These are phyloP conservation scores for Nicotiana rustica DNA, from an alignment of 305 asterid species.

Conservation along the genomic window DNA sequence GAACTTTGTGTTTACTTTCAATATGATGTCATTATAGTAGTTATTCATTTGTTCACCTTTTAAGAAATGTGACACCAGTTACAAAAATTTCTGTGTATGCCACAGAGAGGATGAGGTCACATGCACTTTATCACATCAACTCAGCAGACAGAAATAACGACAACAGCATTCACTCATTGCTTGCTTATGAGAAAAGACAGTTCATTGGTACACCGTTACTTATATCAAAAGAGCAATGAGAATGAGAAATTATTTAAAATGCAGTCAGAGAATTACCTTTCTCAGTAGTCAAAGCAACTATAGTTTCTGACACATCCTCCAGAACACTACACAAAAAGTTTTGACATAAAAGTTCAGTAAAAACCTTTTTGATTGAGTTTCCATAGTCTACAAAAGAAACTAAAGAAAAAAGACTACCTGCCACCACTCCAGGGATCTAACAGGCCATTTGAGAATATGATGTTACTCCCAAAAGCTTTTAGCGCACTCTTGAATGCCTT, in stretches of 20 bases:
- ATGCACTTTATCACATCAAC: neutral
- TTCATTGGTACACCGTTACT: neutral
- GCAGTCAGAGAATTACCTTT: constrained; percentile 56
- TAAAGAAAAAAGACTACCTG: constrained; percentile 54
- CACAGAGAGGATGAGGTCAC: neutral
- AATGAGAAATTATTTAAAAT: constrained; percentile 3
- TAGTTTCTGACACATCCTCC: constrained; percentile 74
- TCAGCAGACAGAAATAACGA: neutral
- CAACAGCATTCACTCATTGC: neutral
- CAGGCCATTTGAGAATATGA: constrained; percentile 90
- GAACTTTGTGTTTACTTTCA: no score
- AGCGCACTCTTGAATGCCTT: constrained; percentile 70
- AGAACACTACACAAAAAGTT: constrained; percentile 66
- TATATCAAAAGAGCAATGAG: neutral
- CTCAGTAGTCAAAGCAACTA: constrained; percentile 77
- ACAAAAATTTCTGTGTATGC: no score
- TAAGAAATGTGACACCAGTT: no score
- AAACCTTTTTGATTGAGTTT: neutral
- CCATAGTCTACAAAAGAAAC: constrained; percentile 26
- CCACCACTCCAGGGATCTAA: constrained; percentile 99
- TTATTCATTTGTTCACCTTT: no score
- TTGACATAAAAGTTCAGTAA: constrained; percentile 32
- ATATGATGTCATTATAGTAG: no score
- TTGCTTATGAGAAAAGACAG: neutral
- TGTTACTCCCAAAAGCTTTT: constrained; percentile 80